Base-by-base conservation (phyloP, 768 basidiomycete species). In the Astraeus odoratus region DNA sequence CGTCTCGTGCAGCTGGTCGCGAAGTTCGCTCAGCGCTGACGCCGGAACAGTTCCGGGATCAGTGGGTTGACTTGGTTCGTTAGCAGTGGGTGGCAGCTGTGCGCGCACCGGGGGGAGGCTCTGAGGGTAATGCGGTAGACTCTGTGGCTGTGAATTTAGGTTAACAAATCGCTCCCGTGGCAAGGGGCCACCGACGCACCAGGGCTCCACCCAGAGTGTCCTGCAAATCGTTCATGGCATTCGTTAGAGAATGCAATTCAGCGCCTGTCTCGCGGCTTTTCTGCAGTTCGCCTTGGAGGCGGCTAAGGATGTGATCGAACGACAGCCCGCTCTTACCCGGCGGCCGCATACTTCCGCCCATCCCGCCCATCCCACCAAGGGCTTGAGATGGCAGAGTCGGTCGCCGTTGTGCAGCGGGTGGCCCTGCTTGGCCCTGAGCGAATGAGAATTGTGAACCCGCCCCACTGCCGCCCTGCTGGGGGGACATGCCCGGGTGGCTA, bases 211-310 rank as follows among this genome's bases (percentile, higher is more conserved):
- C 86, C 5, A 99, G 70, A 0, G 88, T 92, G 54, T 96, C 91
- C 48, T 90, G 84, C 35, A 97, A 88, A n/a, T 96, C 92, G 33
- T 71, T 78, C 78, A 99, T 89, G 4, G 86, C 75, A 10, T 76
- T 76, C 13, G 78, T 83, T 25, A 97, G 67, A 1, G 77, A 77
- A 50, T 82, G 79, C 3, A 99, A 71, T 58, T 98, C 94, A 1
- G 82, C 73, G 12, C 90, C 89, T 0, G 94, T 96, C 59, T 98
- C 95, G 15, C 90, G 80, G 57, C 89, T 92, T 68, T 95, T 96
- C 67, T 87, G 85, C n/a, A 98, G 78, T 60, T 98, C 94, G 51
- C 83, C 81, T 61, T 97, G 94, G 2, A 98, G 70, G 27, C 89
- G 79, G 45, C 75, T 86, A 36, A 97, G 68, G 42, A 97, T 91